Percentiles rank a stretch among this genome's conserved stretches.
phyloP scores from a whole-genome alignment of 1,284 basidiomycete genomes.

The Polyporus tsugae region DNA sequence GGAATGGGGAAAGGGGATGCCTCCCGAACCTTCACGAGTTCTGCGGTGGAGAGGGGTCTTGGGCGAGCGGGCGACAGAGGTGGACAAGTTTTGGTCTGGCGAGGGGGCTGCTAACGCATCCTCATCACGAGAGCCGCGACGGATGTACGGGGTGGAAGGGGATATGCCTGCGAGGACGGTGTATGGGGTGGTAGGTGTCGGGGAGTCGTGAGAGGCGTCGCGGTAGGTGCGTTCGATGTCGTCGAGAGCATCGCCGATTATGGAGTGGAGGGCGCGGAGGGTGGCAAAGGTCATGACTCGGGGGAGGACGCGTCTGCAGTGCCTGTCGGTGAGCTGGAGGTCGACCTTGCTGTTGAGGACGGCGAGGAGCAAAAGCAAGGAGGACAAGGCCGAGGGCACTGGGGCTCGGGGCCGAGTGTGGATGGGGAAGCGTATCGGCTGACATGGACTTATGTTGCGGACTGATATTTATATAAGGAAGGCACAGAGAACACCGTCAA shows the following conservation, averaged over 20 bases:
- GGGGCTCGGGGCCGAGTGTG: constrained; percentile 5
- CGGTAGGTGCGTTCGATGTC: constrained; percentile 71
- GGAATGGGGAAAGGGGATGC: constrained; percentile 11
- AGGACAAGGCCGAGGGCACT: not conserved
- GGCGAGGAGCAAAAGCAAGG: not conserved
- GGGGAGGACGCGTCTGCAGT: not conserved
- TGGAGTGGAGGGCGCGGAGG: constrained; percentile 67
- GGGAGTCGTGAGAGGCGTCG: constrained; percentile 40
- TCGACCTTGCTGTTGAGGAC: not conserved
- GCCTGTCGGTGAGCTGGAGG: not conserved
- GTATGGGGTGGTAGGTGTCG: constrained; percentile 32
- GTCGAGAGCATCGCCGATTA: constrained; percentile 72
- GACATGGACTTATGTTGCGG: constrained; percentile 19
- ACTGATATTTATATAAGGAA: constrained; percentile 13
- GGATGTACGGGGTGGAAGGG: constrained; percentile 27
- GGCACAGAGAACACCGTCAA: not conserved
- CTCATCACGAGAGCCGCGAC: constrained; percentile 11
- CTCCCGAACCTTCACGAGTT: constrained; percentile 11
- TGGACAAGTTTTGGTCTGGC: constrained; percentile 13
- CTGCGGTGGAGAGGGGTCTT: constrained; percentile 26
- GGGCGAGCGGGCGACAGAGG: constrained; percentile 15
- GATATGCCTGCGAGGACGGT: constrained; percentile 27
- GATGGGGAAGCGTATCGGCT: constrained; percentile 2
- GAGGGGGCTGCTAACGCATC: constrained; percentile 6
- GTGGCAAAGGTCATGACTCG: constrained; percentile 61